Evolutionary conservation across 2,329 filamentous ascomycete genomes (phyloP).

Genomic region (Ophiostoma quercus): DNA sequence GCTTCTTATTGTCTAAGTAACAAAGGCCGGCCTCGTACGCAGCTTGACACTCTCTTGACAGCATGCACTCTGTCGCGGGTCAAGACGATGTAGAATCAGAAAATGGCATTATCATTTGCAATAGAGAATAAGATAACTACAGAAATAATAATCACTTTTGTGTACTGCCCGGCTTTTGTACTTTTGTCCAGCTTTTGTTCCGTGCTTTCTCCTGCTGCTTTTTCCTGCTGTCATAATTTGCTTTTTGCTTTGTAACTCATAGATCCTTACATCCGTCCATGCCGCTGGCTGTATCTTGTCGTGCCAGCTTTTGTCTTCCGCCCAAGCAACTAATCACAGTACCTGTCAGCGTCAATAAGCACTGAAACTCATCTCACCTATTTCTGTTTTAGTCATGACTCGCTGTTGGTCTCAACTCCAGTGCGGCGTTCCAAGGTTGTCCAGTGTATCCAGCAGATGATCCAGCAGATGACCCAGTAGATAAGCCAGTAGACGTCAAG

Average conservation of each 20-base stretch:
- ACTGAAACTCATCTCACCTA: background rate
- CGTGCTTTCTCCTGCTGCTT: too few species aligned
- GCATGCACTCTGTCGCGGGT: background rate
- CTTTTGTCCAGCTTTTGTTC: background rate
- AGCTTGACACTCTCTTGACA: background rate
- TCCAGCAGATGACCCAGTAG: background rate
- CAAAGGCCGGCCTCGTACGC: too few species aligned
- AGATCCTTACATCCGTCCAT: background rate
- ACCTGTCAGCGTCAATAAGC: background rate
- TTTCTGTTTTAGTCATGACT: background rate
- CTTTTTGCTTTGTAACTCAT: background rate
- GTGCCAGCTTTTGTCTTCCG: background rate
- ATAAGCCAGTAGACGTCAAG: background rate
- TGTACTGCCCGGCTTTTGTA: background rate
- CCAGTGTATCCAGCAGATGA: background rate
- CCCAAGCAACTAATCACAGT: background rate
- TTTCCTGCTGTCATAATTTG: background rate
- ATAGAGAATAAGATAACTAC: background rate
- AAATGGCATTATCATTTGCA: background rate
- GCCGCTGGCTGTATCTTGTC: background rate
- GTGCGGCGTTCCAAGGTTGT: background rate
- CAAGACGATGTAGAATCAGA: background rate
- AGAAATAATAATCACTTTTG: background rate
- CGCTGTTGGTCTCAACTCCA: background rate
- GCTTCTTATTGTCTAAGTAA: background rate